These are phyloP conservation scores for Sclerotiophoma versabilis DNA, from an alignment of 2,329 filamentous ascomycete genomes.

Conservation along the genomic window DNA sequence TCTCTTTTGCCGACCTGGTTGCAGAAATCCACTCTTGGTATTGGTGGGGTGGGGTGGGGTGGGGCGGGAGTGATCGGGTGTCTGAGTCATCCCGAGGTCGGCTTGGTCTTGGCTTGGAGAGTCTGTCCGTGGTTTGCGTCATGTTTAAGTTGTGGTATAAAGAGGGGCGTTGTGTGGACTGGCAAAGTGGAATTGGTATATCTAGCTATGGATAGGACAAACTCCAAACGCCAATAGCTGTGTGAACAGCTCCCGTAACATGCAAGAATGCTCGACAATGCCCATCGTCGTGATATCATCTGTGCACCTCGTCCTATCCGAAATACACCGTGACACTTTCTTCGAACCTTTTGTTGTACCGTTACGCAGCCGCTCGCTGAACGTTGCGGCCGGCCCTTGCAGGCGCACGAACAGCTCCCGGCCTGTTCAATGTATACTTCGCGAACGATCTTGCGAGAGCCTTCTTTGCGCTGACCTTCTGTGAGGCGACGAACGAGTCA, in stretches of 20 bases:
- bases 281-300: neutral
- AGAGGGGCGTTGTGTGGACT: neutral
- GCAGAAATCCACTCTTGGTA: too few species aligned
- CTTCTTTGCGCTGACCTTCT: conserved; percentile 98
- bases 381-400: conserved; percentile 36
- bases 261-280: neutral
- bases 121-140: too few species aligned
- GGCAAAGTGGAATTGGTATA: conserved; percentile 5
- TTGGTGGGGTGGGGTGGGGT: too few species aligned
- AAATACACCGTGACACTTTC: too few species aligned
- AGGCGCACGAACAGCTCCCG: conserved; percentile 50
- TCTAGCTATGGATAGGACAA: neutral
- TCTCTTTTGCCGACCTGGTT: too few species aligned
- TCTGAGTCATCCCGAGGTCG: too few species aligned
- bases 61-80: too few species aligned
- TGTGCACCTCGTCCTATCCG: too few species aligned
- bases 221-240: conserved; percentile 1
- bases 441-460: conserved; percentile 92
- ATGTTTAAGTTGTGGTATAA: too few species aligned
- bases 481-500: conserved; percentile 92
- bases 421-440: conserved; percentile 73
- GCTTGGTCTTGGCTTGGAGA: too few species aligned
- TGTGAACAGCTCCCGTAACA: neutral
- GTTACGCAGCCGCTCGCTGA: conserved; percentile 36
- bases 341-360: too few species aligned